Evolutionary conservation across 108 stramenopile genomes (phyloP), one percentile per base, ranked within the genome.

Genomic region (Skeletonema grethae): DNA sequence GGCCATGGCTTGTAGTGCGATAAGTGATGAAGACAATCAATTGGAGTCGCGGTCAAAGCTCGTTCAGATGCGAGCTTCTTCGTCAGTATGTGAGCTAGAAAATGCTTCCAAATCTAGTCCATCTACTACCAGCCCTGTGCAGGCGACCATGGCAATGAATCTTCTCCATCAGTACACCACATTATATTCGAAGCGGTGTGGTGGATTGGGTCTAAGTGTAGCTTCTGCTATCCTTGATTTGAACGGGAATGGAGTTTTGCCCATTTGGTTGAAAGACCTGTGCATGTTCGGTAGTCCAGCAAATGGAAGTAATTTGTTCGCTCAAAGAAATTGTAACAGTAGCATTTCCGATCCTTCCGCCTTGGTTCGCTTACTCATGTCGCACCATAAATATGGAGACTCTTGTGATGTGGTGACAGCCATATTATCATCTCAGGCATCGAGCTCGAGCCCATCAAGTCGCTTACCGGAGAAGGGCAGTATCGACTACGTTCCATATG

Each of bases 391-490:
- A 75, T 87, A 88, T 61, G 59, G 57, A 6, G 89, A 90, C 35
- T 89, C 95, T 25, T 93, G 89, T 60, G 65, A 77, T 35, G 72
- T 91, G 0, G 90, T 91, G 5, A 61, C 79, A 18, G 50, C 73
- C 2, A 63, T 82, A 16, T 73, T 92, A 4, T 63, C 66, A 35
- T 79, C 39, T 46, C 45, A 5, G 78, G 61, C 16, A 29, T 30
- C 20, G 41, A 31, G 28, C 25, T 53, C 22, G 79, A 69, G 60
- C 5, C 67, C 86, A 60, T 62, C 79, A 5, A 79, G 77, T 28
- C 79, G 88, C 8, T 62, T 95, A 10, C 92, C 95, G 3, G 90
- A 93, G 43, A 90, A 90, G 61, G 95, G 95, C 4, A 73, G 83
- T 36, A 84, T 95, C 30, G 87, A 90, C 64, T 95, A 78, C 59